These are phyloP conservation scores for Hypoxylon lenormandii DNA, from an alignment of 495 filamentous ascomycete species.

Conservation along the genomic window DNA sequence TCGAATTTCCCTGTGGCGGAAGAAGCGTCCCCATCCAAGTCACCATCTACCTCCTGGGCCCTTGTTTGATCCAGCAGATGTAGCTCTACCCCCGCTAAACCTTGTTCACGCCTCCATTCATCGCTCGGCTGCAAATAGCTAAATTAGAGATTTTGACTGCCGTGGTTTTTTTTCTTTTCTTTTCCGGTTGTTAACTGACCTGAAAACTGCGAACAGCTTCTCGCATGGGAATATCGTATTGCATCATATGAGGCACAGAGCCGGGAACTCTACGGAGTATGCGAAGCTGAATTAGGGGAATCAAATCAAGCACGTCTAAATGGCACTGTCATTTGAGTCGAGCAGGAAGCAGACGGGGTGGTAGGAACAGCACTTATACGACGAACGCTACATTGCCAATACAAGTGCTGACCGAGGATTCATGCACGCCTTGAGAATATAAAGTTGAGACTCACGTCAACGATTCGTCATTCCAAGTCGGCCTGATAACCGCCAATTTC, in stretches of 20 bases:
- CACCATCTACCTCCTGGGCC: slow-evolving; percentile 42
- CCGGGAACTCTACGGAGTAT: not conserved
- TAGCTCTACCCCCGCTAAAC: slow-evolving; percentile 59
- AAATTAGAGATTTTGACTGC: slow-evolving; percentile 28
- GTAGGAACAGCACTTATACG: not conserved
- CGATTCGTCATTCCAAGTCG: not conserved
- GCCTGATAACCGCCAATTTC: not conserved
- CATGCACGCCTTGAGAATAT: not conserved
- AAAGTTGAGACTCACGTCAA: slow-evolving; percentile 1
- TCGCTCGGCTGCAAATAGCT: slow-evolving; percentile 54
- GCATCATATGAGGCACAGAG: slow-evolving; percentile 26
- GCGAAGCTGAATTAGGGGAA: not conserved
- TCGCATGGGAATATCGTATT: slow-evolving; percentile 36
- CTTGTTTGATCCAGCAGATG: slow-evolving; percentile 63
- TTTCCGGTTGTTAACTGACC: slow-evolving; percentile 25
- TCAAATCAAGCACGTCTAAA: not conserved
- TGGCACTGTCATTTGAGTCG: not conserved
- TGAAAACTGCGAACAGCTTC: slow-evolving; percentile 33
- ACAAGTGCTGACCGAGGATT: not conserved
- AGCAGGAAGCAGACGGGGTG: not conserved
- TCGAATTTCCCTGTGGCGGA: slow-evolving; percentile 13
- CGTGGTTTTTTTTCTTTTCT: not conserved
- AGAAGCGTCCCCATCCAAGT: slow-evolving; percentile 56
- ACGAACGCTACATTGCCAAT: not conserved
- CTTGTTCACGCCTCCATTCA: slow-evolving; percentile 69